Evolutionary conservation across 106 monocot genomes (phyloP).

Genomic region (Xerophyta viscosa): DNA sequence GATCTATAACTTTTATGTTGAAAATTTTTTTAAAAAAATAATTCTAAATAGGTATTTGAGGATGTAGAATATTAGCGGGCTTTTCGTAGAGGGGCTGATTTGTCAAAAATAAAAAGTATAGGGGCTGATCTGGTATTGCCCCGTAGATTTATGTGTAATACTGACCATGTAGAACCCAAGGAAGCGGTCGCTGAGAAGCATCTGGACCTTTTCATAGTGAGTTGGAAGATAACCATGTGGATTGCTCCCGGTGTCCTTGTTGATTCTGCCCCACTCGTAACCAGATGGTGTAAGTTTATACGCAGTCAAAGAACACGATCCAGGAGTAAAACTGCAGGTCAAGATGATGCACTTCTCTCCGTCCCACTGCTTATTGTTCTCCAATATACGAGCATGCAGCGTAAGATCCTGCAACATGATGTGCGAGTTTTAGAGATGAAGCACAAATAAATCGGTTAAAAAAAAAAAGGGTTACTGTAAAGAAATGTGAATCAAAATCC

Average conservation of each 20-base stretch:
- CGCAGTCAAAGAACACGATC: constrained; percentile 94
- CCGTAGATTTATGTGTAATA: too few species aligned
- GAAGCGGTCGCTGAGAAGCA: constrained; percentile 98
- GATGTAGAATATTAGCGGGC: too few species aligned
- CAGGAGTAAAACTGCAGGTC: constrained; percentile 95
- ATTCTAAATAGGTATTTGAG: too few species aligned
- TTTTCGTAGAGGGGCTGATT: too few species aligned
- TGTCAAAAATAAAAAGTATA: too few species aligned
- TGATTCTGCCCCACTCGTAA: constrained; percentile 91
- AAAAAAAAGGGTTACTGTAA: too few species aligned
- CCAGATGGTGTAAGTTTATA: constrained; percentile 96
- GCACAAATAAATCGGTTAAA: too few species aligned
- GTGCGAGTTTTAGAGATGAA: too few species aligned
- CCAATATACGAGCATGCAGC: constrained; percentile 73
- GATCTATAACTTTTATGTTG: too few species aligned
- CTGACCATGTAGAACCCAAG: constrained; percentile 99
- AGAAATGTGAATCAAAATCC: neutral
- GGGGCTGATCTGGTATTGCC: too few species aligned
- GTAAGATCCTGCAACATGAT: constrained; percentile 94
- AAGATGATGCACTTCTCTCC: constrained; percentile 94
- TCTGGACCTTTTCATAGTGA: constrained; percentile 96
- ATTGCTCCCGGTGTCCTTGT: constrained; percentile 95
- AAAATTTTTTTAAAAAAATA: too few species aligned
- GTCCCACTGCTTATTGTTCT: constrained; percentile 99
- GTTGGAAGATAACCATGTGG: constrained; percentile 96